These are phyloP conservation scores for Trichoderma asperelloides DNA, from an alignment of 495 filamentous ascomycete species.

Conservation along the genomic window DNA sequence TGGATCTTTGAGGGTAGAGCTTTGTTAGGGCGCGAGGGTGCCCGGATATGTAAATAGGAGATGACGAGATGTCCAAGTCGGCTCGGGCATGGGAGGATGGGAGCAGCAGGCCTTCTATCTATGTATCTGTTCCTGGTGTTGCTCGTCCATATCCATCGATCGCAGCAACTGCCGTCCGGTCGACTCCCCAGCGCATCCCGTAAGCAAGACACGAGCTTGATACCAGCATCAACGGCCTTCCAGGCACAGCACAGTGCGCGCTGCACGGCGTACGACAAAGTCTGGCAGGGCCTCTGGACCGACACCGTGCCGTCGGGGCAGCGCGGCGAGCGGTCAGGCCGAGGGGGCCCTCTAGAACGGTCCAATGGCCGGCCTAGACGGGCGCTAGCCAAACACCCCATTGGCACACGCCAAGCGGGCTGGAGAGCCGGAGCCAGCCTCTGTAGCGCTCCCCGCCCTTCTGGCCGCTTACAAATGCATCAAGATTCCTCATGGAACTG, in stretches of 20 bases:
- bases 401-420: constrained; percentile 1
- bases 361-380: neutral
- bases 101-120: neutral
- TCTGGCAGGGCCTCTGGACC: neutral
- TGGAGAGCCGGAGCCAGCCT: neutral
- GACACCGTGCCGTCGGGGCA: constrained; percentile 1
- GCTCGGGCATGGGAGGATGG: neutral
- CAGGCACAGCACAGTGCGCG: neutral
- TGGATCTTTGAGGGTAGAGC: no score
- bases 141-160: neutral
- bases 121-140: neutral
- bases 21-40: neutral
- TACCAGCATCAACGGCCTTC: neutral
- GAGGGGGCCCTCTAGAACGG: neutral
- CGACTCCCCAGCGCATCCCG: neutral
- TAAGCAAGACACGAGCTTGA: neutral
- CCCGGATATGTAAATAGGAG: neutral
- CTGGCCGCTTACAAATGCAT: neutral
- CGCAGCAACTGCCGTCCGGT: neutral
- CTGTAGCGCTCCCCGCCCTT: neutral
- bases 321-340: constrained; percentile 3
- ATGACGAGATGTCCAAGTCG: neutral
- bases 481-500: neutral
- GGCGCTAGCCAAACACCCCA: neutral
- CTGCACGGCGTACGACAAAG: neutral